Percentiles rank a stretch among this genome's conserved stretches.
Evolutionary conservation across 2,329 filamentous ascomycete species (phyloP).

Genomic region (Penicillium sp.): DNA sequence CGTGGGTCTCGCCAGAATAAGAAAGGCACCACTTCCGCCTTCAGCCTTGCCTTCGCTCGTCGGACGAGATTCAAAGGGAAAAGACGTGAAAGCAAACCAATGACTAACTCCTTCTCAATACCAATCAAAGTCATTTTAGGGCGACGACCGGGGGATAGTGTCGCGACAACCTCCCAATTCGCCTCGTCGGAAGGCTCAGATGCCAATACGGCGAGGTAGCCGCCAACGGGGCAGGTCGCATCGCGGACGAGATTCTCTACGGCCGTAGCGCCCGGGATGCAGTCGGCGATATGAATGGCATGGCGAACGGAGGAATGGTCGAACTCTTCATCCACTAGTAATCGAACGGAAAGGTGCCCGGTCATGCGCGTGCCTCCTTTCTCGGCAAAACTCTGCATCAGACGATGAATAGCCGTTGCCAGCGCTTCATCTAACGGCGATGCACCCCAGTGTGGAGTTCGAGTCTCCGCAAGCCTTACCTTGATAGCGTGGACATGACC

Average conservation of each 20-base stretch:
- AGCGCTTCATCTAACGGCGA: constrained; percentile 61
- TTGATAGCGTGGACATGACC: constrained; percentile 69
- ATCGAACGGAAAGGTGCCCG: constrained; percentile 74
- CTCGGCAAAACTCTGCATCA: constrained; percentile 63
- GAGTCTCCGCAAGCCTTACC: constrained; percentile 66
- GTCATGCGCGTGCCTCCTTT: constrained; percentile 59
- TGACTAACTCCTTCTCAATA: neutral
- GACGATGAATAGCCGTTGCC: constrained; percentile 64
- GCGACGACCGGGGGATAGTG: constrained; percentile 13
- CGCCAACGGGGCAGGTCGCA: constrained; percentile 25
- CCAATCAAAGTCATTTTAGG: neutral
- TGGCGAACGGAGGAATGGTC: constrained; percentile 37
- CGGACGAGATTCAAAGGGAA: neutral
- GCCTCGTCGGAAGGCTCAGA: constrained; percentile 16
- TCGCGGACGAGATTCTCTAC: constrained; percentile 37
- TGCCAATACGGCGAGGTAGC: constrained; percentile 33
- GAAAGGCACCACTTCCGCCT: constrained; percentile 34
- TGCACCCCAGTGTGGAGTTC: constrained; percentile 68
- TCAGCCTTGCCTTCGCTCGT: neutral
- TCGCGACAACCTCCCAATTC: constrained; percentile 8
- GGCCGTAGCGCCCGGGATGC: constrained; percentile 33
- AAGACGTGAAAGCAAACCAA: constrained; percentile 6
- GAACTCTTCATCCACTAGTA: constrained; percentile 61
- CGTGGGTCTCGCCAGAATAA: constrained; percentile 60
- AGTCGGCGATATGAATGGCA: constrained; percentile 38